Conservation (phyloP, 257 asterid genomes). For the Oldenlandia corymbosa region DNA sequence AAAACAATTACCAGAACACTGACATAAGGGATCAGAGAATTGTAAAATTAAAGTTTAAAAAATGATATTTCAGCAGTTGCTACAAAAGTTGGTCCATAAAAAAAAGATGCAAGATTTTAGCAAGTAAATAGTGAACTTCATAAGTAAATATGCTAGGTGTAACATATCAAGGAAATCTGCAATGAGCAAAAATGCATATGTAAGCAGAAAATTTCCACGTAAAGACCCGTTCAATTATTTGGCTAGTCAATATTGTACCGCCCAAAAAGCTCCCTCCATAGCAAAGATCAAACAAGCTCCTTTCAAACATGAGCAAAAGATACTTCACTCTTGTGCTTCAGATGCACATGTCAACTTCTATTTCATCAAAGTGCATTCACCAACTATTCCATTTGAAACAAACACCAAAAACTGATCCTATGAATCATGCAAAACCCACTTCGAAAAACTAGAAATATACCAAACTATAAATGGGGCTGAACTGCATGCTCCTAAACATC, state of each 20-base stretch:
- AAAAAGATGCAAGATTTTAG: background rate
- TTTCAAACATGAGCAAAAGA: background rate
- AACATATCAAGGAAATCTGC: background rate
- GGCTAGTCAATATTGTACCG: background rate
- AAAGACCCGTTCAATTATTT: background rate
- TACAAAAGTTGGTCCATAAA: background rate
- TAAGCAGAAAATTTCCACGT: background rate
- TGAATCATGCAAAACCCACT: background rate
- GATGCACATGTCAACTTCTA: background rate
- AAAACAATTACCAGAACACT: background rate
- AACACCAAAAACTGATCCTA: background rate
- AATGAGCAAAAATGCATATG: background rate
- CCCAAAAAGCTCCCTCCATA: background rate
- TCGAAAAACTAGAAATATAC: background rate
- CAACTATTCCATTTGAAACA: constrained; percentile 7
- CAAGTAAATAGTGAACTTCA: background rate
- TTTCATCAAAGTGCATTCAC: background rate
- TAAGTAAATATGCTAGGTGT: background rate
- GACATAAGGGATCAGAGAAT: background rate
- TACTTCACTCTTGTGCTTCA: background rate
- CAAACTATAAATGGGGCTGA: no score
- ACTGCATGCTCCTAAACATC: no score
- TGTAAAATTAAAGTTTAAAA: no score
- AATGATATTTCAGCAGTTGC: background rate
- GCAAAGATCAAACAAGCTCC: no score